phyloP scores from a whole-genome alignment of 345 rosid species.

The Clarkia xantiana region DNA sequence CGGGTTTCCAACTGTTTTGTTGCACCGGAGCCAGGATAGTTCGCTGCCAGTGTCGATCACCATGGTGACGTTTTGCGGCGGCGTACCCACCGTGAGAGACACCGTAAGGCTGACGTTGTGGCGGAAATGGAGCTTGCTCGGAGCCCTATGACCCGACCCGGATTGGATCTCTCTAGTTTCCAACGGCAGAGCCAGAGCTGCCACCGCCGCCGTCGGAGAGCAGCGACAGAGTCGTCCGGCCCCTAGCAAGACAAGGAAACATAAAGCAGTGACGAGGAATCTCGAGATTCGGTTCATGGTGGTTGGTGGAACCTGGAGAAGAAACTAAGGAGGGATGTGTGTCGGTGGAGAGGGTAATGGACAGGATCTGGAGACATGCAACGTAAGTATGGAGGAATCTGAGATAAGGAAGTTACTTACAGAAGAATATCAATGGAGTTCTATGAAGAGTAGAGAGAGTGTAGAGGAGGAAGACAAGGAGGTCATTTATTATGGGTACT shows the following conservation, averaged over 20 bases:
- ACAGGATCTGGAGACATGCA: constrained; percentile 3
- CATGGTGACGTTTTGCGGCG: constrained; percentile 81
- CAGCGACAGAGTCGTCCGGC: constrained; percentile 4
- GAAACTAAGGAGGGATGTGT: neutral
- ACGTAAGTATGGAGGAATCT: constrained; percentile 3
- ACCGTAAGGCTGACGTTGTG: constrained; percentile 75
- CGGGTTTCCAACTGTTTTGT: constrained; percentile 25
- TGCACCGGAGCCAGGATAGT: constrained; percentile 87
- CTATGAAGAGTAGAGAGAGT: constrained; percentile 21
- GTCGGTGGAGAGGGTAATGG: neutral
- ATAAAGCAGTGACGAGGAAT: constrained; percentile 8
- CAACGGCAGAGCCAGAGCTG: constrained; percentile 40
- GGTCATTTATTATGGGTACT: no score
- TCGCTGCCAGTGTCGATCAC: constrained; percentile 90
- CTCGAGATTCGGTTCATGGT: neutral
- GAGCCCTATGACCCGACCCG: constrained; percentile 27
- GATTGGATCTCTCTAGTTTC: constrained; percentile 30
- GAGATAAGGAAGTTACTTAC: neutral
- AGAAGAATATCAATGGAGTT: neutral
- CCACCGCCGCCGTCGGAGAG: constrained; percentile 6
- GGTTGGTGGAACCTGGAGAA: neutral
- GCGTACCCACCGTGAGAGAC: constrained; percentile 63
- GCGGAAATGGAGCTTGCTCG: constrained; percentile 64
- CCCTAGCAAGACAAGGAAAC: constrained; percentile 9
- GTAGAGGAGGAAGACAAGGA: constrained; percentile 15